Evolutionary conservation across 1,284 basidiomycete species (phyloP).

Genomic region (Dichomitus squalens): DNA sequence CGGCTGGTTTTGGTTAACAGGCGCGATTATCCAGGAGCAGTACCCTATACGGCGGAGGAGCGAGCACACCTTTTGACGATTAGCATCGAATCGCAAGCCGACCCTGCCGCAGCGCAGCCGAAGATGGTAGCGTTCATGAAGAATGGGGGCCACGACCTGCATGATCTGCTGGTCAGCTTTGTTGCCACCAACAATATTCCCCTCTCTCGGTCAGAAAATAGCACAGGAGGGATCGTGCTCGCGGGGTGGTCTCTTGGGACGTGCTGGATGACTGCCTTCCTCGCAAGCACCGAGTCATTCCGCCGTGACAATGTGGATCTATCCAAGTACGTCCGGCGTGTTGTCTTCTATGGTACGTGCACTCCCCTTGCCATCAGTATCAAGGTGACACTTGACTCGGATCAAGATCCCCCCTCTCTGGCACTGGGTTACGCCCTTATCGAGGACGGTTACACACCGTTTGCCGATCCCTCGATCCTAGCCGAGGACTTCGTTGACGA

Average conservation of each 20-base stretch:
- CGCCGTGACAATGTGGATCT: constrained; percentile 16
- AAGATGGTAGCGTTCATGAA: constrained; percentile 18
- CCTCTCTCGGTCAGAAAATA: not conserved
- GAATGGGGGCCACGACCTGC: constrained; percentile 9
- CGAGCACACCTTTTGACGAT: not conserved
- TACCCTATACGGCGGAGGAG: not conserved
- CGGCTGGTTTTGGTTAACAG: constrained; percentile 6
- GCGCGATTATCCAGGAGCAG: constrained; percentile 4
- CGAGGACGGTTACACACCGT: not conserved
- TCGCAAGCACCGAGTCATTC: not conserved
- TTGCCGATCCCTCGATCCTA: not conserved
- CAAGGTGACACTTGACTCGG: not conserved
- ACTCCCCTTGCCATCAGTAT: not conserved
- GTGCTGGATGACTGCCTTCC: constrained; percentile 19
- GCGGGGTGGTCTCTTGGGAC: constrained; percentile 3
- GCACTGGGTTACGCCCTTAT: not conserved
- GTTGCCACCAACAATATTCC: constrained; percentile 22
- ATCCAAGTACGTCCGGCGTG: constrained; percentile 10
- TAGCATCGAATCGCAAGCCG: not conserved
- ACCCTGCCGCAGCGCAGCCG: not conserved
- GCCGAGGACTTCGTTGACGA: not conserved
- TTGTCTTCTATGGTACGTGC: constrained; percentile 8
- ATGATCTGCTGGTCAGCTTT: constrained; percentile 26
- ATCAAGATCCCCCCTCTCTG: not conserved
- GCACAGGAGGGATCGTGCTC: not conserved